These are phyloP conservation scores for Hymenotorrendiella dingleyae DNA, from an alignment of 2,329 filamentous ascomycete genomes.

Conservation along the genomic window DNA sequence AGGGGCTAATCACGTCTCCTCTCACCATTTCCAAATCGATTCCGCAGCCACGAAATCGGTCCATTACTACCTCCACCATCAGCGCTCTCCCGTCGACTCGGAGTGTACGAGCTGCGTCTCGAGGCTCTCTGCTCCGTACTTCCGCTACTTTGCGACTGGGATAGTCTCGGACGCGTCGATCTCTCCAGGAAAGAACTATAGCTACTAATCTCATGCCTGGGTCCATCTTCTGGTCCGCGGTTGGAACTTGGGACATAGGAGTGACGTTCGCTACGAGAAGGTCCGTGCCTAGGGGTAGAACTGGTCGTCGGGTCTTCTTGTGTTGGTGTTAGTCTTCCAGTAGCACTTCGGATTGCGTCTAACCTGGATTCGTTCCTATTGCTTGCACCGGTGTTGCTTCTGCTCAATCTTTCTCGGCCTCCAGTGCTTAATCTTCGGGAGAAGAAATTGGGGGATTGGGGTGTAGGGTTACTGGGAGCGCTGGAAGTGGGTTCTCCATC, in stretches of 20 bases:
- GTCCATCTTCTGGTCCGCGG: neutral
- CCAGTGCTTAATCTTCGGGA: slow-evolving; percentile 16
- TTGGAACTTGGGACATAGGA: neutral
- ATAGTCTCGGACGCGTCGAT: neutral
- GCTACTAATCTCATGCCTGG: neutral
- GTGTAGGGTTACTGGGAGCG: slow-evolving; percentile 10
- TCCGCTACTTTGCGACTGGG: neutral
- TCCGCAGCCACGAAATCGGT: slow-evolving; percentile 22
- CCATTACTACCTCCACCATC: slow-evolving; percentile 12
- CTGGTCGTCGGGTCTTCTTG: slow-evolving; percentile 7
- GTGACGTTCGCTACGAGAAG: neutral
- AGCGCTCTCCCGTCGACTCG: neutral
- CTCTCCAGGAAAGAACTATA: neutral
- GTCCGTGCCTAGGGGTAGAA: slow-evolving; percentile 1
- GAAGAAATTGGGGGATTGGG: slow-evolving; percentile 9
- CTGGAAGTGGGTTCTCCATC: slow-evolving; percentile 20
- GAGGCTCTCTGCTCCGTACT: slow-evolving; percentile 10
- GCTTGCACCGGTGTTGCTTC: slow-evolving; percentile 11
- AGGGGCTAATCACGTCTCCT: too few relatives aligned
- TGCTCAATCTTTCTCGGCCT: slow-evolving; percentile 7
- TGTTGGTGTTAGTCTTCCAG: slow-evolving; percentile 16
- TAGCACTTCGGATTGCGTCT: slow-evolving; percentile 22
- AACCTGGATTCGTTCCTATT: slow-evolving; percentile 26
- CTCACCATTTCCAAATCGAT: slow-evolving; percentile 14
- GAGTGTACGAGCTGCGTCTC: slow-evolving; percentile 16